Evolutionary conservation across 2,329 filamentous ascomycete species (phyloP), one percentile per base, ranked within the genome.

Genomic region (Ophiostoma triangulosporum): DNA sequence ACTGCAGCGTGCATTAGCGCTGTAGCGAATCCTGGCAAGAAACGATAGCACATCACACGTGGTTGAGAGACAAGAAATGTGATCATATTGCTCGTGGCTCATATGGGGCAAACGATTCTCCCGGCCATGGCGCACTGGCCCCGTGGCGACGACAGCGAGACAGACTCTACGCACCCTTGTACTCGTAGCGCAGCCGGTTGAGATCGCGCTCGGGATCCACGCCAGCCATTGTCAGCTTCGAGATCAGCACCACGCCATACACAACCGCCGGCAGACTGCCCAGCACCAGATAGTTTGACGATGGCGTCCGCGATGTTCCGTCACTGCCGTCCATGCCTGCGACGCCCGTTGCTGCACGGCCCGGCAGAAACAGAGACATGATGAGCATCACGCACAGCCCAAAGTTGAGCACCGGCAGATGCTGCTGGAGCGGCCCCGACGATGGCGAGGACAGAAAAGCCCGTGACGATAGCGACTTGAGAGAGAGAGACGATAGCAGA

Each of bases 201-300:
- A 90, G 66, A 62, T 85, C 84, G 57, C 71, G 68, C 62, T 78
- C 81, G 5, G 86, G 77, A 67, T 89, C 83, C 8, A 89, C 76
- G 48, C 80, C 74, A 3, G 75, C 74, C 76, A 89, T 81, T 62
- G 84, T 72, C 51, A 77, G 67, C 66, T 88, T 81, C 29, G 79
- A 78, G 48, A 76, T 65, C 54, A 88, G 60, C 6, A 81, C 73
- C 20, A 85, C 70, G 0, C 59, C 72, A 61, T 86, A 81, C 1
- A 88, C 75, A 2, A 81, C 64, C 0, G 68, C 70, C 0, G 81
- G 79, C 50, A 83, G 59, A 52, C 69, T 72, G 26, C 70, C 73
- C 59, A 78, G 69, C 2, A 60, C 40, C 14, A 50, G 36, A 32
- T 50, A 53, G 61, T 67, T 62, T 14, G 57, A 48, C 45, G 56